A percentile compares a stretch with the other conserved stretches of the same genome.
These are phyloP conservation scores for Musa balbisiana DNA, from an alignment of 202 grass and related monocot genomes.

Conservation along the genomic window DNA sequence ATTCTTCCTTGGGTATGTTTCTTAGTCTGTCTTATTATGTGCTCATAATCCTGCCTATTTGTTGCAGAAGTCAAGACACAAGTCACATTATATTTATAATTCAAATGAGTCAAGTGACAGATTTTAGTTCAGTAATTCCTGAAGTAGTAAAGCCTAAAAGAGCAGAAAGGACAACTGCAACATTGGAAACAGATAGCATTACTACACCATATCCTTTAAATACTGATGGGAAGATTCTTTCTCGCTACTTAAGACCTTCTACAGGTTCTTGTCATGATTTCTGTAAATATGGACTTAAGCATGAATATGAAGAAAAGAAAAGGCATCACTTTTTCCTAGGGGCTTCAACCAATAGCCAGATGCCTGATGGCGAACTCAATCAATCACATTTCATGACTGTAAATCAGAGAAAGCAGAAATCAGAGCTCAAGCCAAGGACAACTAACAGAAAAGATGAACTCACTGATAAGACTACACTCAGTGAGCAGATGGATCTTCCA, in stretches of 20 bases:
- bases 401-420: conserved; percentile 15
- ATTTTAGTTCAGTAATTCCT: too few species aligned
- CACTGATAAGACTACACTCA: conserved; percentile 28
- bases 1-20: neutral
- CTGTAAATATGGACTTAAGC: conserved; percentile 57
- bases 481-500: neutral
- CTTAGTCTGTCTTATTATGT: neutral
- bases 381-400: conserved; percentile 3
- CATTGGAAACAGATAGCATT: neutral
- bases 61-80: neutral
- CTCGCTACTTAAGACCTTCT: conserved; percentile 50
- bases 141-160: neutral
- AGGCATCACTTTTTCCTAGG: conserved; percentile 20
- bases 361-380: neutral
- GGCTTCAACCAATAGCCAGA: conserved; percentile 9
- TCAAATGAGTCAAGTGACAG: too few species aligned
- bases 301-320: conserved; percentile 45
- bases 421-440: conserved; percentile 4
- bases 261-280: conserved; percentile 64
- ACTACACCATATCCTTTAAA: conserved; percentile 18
- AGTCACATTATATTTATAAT: neutral
- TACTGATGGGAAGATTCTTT: conserved; percentile 33
- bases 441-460: conserved; percentile 26
- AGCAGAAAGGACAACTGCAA: neutral
- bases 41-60: neutral